Base-by-base conservation (phyloP, 768 basidiomycete species). In the Leccinum fibrillosum region DNA sequence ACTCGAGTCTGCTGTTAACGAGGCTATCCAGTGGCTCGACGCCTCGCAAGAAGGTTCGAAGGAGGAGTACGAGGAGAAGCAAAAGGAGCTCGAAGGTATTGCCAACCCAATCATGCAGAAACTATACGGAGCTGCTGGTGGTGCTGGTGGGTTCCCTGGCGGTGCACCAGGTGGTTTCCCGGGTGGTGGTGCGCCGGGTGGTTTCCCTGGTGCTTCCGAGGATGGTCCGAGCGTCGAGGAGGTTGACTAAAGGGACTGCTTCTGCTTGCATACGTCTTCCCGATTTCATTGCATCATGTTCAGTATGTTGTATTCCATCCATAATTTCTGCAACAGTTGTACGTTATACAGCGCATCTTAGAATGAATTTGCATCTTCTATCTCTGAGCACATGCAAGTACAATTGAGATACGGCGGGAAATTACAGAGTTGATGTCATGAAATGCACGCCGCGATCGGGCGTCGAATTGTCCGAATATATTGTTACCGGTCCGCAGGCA, bases 191-290 rank as follows among this genome's bases (percentile, higher is more conserved):
- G 84, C 83, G 49, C 85, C 88, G 34, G 89, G 88, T 53, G 86
- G 85, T 51, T 84, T 85, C 80, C 85, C 86, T 32, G 84, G 85
- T 56, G 85, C 79, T 35, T 74, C 77, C 52, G 90, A 90, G 73
- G 92, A 92, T 30, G 94, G 93, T 48, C 93, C 92, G 49, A 88
- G 86, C 58, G 92, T 94, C 54, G 92, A 95, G 80, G 92, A 94
- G 78, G 93, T 94, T 66, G 88, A 90, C 72, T 90, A 82, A 81
- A 58, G 63, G 55, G 57, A 57, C 47, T 51, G 61, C 62, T 64
- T 63, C 39, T 54, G 53, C 52, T 64, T 61, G 68, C 63, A 61
- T 65, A 49, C 53, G 60, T 59, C 55, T 58, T 70, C 49, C 49
- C 39, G 57, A 65, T 65, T 63, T 58, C 63, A 58, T 60, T 59